phyloP scores from a whole-genome alignment of 148 eudicot genomes.

The Chenopodium berlandieri region DNA sequence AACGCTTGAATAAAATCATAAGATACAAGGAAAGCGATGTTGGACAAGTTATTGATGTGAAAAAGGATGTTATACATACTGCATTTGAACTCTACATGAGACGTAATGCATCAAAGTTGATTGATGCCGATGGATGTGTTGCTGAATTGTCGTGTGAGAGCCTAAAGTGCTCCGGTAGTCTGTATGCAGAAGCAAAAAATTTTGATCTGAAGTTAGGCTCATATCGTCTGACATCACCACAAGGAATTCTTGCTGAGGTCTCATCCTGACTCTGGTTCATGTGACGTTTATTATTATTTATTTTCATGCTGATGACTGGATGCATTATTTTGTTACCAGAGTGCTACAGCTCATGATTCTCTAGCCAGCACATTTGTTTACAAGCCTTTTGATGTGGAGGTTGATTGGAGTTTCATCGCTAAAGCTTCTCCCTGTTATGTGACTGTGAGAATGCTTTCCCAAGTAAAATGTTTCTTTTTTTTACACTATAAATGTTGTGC shows the following conservation, averaged over 20 bases:
- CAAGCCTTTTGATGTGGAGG: constrained; percentile 79
- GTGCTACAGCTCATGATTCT: constrained; percentile 80
- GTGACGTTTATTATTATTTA: background rate
- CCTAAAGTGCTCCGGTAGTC: constrained; percentile 67
- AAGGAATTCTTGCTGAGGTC: constrained; percentile 94
- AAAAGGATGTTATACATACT: constrained; percentile 56
- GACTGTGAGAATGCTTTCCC: constrained; percentile 57
- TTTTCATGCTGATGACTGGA: background rate
- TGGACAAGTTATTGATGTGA: constrained; percentile 42
- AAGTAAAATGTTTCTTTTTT: constrained; percentile 12
- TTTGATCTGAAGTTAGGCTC: constrained; percentile 92
- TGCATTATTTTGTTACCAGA: constrained; percentile 46
- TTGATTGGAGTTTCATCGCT: constrained; percentile 95
- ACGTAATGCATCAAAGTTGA: constrained; percentile 90
- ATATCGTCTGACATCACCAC: constrained; percentile 79
- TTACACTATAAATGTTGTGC: background rate
- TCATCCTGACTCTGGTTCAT: constrained; percentile 6
- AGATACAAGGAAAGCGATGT: constrained; percentile 86
- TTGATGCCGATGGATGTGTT: constrained; percentile 55
- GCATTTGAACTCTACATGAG: constrained; percentile 86
- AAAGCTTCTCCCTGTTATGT: constrained; percentile 96
- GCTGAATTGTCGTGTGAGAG: constrained; percentile 91
- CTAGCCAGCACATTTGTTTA: constrained; percentile 72
- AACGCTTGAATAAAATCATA: constrained; percentile 73
- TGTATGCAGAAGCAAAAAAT: constrained; percentile 74